A percentile compares a stretch with the other conserved stretches of the same genome.
phyloP scores from a whole-genome alignment of 2,329 filamentous ascomycete species.

The Pestalotiopsis fici region DNA sequence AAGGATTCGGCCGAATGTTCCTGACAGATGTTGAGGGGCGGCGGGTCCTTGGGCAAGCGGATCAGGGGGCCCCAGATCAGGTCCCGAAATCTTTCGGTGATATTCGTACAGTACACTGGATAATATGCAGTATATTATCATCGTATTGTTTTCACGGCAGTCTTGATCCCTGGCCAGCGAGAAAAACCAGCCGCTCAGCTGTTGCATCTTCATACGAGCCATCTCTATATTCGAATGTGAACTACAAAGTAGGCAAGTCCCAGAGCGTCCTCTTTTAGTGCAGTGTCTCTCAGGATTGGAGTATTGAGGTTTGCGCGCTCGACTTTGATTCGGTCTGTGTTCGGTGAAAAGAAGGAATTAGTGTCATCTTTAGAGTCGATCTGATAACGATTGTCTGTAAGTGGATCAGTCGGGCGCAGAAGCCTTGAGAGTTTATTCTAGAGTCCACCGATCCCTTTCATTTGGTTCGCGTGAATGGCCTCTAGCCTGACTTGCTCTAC shows the following conservation, averaged over 20 bases:
- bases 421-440: not conserved
- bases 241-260: no score
- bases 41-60: not conserved
- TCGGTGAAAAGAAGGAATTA: not conserved
- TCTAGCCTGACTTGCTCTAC: no score
- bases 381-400: not conserved
- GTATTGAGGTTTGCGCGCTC: not conserved
- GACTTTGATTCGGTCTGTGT: not conserved
- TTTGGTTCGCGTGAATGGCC: no score
- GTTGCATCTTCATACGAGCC: no score
- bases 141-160: no score
- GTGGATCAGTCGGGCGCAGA: not conserved
- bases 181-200: no score
- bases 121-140: no score
- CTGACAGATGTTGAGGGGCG: not conserved
- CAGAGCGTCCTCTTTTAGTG: not conserved
- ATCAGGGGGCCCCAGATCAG: not conserved
- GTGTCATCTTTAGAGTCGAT: not conserved
- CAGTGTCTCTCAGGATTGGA: not conserved
- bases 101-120: no score
- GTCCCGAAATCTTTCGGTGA: no score
- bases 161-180: no score
- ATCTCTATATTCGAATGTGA: no score
- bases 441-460: not conserved
- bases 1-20: not conserved